Evolutionary conservation across 148 eudicot genomes (phyloP).

Genomic region (Chenopodium suecicum): DNA sequence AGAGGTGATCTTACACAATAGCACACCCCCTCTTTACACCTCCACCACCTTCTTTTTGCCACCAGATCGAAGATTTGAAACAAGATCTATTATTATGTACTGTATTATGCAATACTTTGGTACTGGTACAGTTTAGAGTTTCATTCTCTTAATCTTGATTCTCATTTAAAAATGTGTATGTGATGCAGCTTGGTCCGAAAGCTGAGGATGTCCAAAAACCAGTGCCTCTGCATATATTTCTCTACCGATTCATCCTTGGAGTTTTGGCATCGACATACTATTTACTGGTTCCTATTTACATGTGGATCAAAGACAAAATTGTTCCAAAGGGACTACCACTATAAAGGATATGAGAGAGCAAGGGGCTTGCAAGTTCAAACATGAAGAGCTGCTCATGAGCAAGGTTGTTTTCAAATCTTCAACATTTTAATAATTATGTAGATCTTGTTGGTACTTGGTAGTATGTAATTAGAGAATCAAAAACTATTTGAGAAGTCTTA

Average conservation of each 20-base stretch:
- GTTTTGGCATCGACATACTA: slow-evolving; percentile 60
- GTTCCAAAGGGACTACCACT: slow-evolving; percentile 71
- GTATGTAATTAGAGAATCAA: slow-evolving; percentile 16
- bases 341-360: slow-evolving; percentile 27
- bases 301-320: slow-evolving; percentile 88
- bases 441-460: slow-evolving; percentile 17
- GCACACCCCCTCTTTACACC: not conserved
- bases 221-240: slow-evolving; percentile 58
- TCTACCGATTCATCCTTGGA: slow-evolving; percentile 65
- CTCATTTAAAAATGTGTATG: not conserved
- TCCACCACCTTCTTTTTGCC: not conserved
- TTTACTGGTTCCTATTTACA: slow-evolving; percentile 75
- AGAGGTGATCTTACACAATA: not conserved
- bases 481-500: slow-evolving; percentile 5
- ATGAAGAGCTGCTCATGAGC: not conserved
- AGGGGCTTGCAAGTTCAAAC: slow-evolving; percentile 3
- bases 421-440: slow-evolving; percentile 8
- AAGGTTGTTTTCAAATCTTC: not conserved
- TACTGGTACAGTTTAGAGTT: not conserved
- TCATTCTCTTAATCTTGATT: not conserved
- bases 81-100: too few species aligned
- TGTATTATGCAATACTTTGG: too few species aligned
- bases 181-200: slow-evolving; percentile 76
- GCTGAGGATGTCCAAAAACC: slow-evolving; percentile 72
- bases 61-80: not conserved